Conservation (phyloP, 768 basidiomycete species). For the Suillus cothurnatus region DNA sequence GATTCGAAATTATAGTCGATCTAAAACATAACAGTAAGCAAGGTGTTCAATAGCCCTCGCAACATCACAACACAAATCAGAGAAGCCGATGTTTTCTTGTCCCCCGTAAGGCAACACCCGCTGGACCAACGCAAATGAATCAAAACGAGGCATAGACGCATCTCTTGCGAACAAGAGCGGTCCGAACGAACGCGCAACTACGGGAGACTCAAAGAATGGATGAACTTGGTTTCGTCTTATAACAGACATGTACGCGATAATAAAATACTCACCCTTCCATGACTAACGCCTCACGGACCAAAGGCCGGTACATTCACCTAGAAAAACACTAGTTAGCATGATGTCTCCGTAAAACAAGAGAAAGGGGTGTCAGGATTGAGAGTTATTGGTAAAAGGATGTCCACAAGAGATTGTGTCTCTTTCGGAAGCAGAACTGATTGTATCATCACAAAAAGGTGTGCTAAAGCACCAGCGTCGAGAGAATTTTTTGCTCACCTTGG, state of each 20-base stretch:
- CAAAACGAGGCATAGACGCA: constrained; percentile 51
- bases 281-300: not conserved
- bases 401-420: constrained; percentile 75
- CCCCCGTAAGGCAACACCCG: constrained; percentile 36
- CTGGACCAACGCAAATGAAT: constrained; percentile 40
- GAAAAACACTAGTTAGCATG: constrained; percentile 8
- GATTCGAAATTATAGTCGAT: too few relatives aligned
- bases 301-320: not conserved
- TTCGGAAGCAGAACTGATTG: constrained; percentile 88
- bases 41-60: not conserved
- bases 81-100: constrained; percentile 69
- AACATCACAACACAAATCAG: constrained; percentile 40
- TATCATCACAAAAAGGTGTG: constrained; percentile 45
- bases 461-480: not conserved
- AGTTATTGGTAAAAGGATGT: constrained; percentile 53
- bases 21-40: not conserved
- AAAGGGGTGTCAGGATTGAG: constrained; percentile 48
- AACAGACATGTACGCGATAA: constrained; percentile 1
- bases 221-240: constrained; percentile 77
- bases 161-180: constrained; percentile 39
- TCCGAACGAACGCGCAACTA: constrained; percentile 32
- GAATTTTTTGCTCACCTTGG: constrained; percentile 1
- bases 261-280: constrained; percentile 12
- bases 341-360: not conserved
- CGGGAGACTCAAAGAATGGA: constrained; percentile 78